Conservation (phyloP, 441 rosid genomes). For the Dalechampia spathulata region DNA sequence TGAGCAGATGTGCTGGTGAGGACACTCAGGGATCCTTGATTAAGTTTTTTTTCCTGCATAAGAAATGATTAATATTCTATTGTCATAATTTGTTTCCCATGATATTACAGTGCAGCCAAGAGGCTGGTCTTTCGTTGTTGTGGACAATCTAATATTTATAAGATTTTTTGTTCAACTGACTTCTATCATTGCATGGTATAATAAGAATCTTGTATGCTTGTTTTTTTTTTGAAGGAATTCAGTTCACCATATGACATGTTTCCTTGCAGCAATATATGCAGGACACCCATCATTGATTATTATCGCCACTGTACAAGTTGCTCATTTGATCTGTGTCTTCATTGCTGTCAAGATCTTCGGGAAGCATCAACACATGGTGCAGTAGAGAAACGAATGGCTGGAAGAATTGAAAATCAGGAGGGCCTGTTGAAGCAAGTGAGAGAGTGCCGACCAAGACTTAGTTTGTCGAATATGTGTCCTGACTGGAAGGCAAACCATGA, state of each 20-base stretch:
- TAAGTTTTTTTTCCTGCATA: neutral
- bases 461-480: conserved; percentile 51
- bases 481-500: conserved; percentile 78
- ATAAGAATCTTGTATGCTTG: too few relatives aligned
- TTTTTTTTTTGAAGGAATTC: conserved; percentile 1
- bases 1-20: conserved; percentile 98
- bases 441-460: conserved; percentile 30
- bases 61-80: neutral
- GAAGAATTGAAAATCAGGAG: conserved; percentile 26
- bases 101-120: neutral
- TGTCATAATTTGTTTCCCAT: neutral
- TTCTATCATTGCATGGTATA: neutral
- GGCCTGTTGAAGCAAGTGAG: conserved; percentile 17
- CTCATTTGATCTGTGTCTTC: conserved; percentile 75
- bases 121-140: conserved; percentile 1
- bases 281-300: conserved; percentile 90
- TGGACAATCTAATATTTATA: conserved; percentile 1
- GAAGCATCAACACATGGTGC: conserved; percentile 35
- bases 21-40: conserved; percentile 12
- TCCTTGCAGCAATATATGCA: conserved; percentile 74
- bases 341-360: conserved; percentile 93
- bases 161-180: neutral
- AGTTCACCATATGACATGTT: conserved; percentile 8
- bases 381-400: conserved; percentile 24
- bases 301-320: conserved; percentile 85